phyloP scores from a whole-genome alignment of 495 filamentous ascomycete species.

The Xylaria palmicola region DNA sequence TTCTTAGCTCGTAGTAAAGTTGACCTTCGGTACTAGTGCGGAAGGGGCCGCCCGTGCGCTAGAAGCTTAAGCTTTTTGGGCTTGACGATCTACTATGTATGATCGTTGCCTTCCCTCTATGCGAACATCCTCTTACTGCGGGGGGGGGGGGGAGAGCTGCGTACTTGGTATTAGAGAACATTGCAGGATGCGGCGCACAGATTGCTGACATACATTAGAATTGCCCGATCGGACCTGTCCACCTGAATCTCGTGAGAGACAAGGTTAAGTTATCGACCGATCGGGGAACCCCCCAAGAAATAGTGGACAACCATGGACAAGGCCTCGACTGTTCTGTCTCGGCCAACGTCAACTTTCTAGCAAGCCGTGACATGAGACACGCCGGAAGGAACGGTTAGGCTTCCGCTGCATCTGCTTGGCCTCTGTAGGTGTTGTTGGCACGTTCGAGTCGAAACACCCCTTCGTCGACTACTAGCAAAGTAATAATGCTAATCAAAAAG shows the following conservation, averaged over 20 bases:
- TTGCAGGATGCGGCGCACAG: no score
- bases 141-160: neutral
- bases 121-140: neutral
- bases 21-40: neutral
- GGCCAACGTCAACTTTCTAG: neutral
- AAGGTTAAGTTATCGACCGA: neutral
- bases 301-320: neutral
- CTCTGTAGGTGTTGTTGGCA: no score
- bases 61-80: neutral
- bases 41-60: neutral
- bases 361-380: neutral
- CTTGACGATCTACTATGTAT: neutral
- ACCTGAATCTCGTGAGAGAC: slow-evolving; percentile 6
- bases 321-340: neutral
- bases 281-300: neutral
- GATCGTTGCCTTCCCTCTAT: neutral
- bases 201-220: neutral
- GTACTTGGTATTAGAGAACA: neutral
- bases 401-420: no score
- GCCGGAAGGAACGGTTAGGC: neutral
- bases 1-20: neutral
- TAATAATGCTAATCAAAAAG: neutral
- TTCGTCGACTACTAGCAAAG: no score
- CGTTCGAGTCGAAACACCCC: no score
- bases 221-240: slow-evolving; percentile 2